Evolutionary conservation across 2,329 filamentous ascomycete species (phyloP).

Genomic region (Penicillium decumbens): DNA sequence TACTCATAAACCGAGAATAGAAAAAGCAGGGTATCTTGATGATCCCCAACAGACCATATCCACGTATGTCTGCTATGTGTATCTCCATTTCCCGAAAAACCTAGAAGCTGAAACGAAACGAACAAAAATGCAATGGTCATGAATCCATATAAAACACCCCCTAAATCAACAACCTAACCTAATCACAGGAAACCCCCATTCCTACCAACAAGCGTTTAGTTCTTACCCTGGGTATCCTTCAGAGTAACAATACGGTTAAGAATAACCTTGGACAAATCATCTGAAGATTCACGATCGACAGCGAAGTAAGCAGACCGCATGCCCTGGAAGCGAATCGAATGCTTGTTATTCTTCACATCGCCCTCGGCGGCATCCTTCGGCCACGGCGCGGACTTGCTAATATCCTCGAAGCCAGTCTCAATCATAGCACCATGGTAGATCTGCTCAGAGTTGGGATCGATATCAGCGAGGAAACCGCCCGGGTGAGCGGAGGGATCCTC

Average conservation of each 20-base stretch:
- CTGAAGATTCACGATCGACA: constrained; percentile 71
- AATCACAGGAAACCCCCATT: background rate
- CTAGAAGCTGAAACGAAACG: background rate
- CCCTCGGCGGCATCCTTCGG: constrained; percentile 61
- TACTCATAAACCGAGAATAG: background rate
- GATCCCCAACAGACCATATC: background rate
- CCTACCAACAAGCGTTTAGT: constrained; percentile 4
- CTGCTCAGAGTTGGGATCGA: constrained; percentile 79
- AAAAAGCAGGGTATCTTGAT: background rate
- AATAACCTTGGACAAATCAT: constrained; percentile 64
- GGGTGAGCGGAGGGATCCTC: constrained; percentile 73
- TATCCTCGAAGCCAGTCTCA: constrained; percentile 76
- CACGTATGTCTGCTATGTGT: background rate
- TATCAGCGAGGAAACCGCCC: constrained; percentile 75
- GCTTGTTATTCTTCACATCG: constrained; percentile 49
- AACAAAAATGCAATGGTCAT: constrained; percentile 17
- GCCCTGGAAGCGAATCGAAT: constrained; percentile 83
- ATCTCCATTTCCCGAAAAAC: background rate
- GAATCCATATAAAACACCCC: constrained; percentile 14
- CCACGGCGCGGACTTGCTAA: constrained; percentile 71
- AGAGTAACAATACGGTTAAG: constrained; percentile 88
- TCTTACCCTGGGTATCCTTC: constrained; percentile 58
- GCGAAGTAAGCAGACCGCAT: constrained; percentile 66
- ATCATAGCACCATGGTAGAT: constrained; percentile 74
- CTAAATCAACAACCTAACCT: constrained; percentile 4